Conservation (phyloP, 306 rosid genomes). For the barrel medic (Medicago truncatula) region MtrunA17r5.0-ANR NC_053045.1:49859001-49859500, state of each 20-base stretch:
- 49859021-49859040: conserved; percentile 27
- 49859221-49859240: conserved; percentile 54
- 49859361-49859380: neutral
- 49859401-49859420: neutral
- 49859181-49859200: conserved; percentile 48
- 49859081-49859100: conserved; percentile 25
- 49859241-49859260: conserved; percentile 42
- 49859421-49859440: neutral
- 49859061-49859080: conserved; percentile 29
- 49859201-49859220: conserved; percentile 46
- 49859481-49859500: too few species aligned
- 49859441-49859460: too few species aligned
- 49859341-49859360: neutral
- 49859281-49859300: neutral
- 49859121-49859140: conserved; percentile 32
- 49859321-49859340: neutral
- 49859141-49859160: conserved; percentile 15
- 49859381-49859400: neutral
- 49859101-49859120: neutral
- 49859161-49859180: conserved; percentile 41
- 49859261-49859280: conserved; percentile 23
- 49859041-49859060: conserved; percentile 38
- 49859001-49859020: conserved; percentile 31
- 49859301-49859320: neutral
- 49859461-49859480: too few species aligned